Percentiles rank a stretch among this genome's conserved stretches.
Evolutionary conservation across 2,329 filamentous ascomycete species (phyloP).

Genomic region (Hymenoscyphus fructigenus): DNA sequence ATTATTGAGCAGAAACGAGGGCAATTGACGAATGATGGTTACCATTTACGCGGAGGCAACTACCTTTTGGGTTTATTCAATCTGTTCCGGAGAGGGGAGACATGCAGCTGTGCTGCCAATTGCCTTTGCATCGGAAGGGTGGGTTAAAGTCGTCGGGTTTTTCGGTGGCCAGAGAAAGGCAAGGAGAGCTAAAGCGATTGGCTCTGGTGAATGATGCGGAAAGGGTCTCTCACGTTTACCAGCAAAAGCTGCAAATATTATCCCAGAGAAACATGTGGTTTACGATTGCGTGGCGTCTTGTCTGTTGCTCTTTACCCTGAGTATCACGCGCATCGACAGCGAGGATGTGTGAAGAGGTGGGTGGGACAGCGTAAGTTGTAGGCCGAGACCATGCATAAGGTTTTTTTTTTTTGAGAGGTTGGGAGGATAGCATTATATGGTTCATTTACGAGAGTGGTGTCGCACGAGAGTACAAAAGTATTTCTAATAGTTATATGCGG

Average conservation of each 20-base stretch:
- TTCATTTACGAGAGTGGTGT: background rate
- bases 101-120: background rate
- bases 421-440: background rate
- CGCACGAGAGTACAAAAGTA: background rate
- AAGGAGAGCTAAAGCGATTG: conserved; percentile 7
- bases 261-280: conserved; percentile 13
- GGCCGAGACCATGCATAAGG: conserved; percentile 4
- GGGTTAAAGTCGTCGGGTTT: conserved; percentile 8
- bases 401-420: background rate
- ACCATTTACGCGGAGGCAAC: background rate
- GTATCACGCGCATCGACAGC: conserved; percentile 3
- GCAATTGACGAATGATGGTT: background rate
- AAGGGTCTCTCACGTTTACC: conserved; percentile 1
- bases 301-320: conserved; percentile 5
- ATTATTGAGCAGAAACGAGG: background rate
- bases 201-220: background rate
- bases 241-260: conserved; percentile 1
- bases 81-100: background rate
- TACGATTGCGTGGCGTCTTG: conserved; percentile 5
- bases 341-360: background rate
- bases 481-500: conserved; percentile 1
- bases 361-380: conserved; percentile 4
- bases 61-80: background rate
- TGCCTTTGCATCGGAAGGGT: conserved; percentile 1
- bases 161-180: conserved; percentile 1